Evolutionary conservation across 2,329 filamentous ascomycete species (phyloP), one percentile per base, ranked within the genome.

Genomic region (Aureobasidium namibiae): DNA sequence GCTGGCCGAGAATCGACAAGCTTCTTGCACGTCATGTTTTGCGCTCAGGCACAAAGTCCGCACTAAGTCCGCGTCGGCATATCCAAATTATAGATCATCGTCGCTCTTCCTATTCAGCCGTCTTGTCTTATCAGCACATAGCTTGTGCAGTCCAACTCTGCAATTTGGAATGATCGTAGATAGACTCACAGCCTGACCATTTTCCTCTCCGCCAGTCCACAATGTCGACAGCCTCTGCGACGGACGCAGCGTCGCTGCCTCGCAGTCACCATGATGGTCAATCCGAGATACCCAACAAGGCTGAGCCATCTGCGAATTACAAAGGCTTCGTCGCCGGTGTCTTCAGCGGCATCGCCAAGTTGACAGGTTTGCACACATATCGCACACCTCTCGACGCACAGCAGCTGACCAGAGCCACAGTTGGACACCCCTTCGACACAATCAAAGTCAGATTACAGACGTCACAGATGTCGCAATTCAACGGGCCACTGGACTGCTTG

Each of bases 271-370:
- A 59, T 23, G 58, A 60, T 60, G 58, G 58, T 10, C 48, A 59
- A 31, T 42, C 45, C 18, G 46, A 60, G 23, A 13, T 39, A 26
- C 41, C 66, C 7, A 67, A 67, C 48, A 63, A 63, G 29, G 67
- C 65, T 2, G 26, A 46, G 16, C 56, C 63, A 6, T 63, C 67
- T 31, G 68, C 70, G 65, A 87, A 89, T 70, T 97, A 96, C 78
- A 92, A 90, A 68, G 94, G 92, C n/a, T 99, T 97, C 71, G 90
- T 96, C 29, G 94, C 90, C 0, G 94, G 94, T n/a, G 85, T 96
- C 7, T 96, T 96, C 70, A 95, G 90, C 38, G 94, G 94, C 24
- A 87, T 97, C 68, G 86, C 92, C 61, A 97, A 97, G 76, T 77
- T 96, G 60, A 84, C 83, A 67, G 90, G 90, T 92, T 74, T 66